These are phyloP conservation scores for Termitomyces sp. DNA, from an alignment of 768 basidiomycete species.

Conservation along the genomic window DNA sequence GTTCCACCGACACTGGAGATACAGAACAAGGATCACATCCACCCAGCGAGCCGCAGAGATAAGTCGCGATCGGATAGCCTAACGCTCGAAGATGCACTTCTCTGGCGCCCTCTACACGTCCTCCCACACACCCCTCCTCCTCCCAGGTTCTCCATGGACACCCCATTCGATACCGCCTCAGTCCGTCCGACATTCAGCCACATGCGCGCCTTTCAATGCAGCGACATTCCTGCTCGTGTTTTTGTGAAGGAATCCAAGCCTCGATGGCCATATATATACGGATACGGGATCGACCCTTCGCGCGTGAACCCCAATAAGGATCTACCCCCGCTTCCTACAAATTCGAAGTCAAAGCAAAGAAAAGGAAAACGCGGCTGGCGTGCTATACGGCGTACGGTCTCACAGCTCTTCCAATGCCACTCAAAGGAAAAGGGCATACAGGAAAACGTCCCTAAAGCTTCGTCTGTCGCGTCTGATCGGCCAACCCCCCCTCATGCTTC, in stretches of 20 bases:
- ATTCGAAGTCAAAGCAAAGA: neutral
- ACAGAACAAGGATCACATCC: neutral
- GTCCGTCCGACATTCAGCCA: neutral
- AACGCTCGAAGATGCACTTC: neutral
- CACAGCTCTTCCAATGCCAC: neutral
- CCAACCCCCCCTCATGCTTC: neutral
- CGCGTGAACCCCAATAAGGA: neutral
- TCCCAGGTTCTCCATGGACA: neutral
- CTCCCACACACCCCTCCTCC: neutral
- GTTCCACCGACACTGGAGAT: neutral
- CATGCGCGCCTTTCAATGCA: too few species aligned
- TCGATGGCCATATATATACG: neutral
- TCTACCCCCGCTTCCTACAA: neutral
- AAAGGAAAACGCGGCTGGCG: neutral
- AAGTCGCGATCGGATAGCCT: neutral
- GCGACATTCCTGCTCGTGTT: neutral
- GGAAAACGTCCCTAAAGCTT: neutral
- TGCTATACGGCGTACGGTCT: neutral
- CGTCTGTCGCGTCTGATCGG: neutral
- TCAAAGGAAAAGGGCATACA: neutral
- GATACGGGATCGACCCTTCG: neutral
- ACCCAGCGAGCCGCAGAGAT: neutral
- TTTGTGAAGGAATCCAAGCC: too few species aligned
- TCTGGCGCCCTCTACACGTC: neutral
- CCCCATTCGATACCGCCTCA: neutral